phyloP scores from a whole-genome alignment of 371 early-diverging fungal species.

The Circinella minor region DNA sequence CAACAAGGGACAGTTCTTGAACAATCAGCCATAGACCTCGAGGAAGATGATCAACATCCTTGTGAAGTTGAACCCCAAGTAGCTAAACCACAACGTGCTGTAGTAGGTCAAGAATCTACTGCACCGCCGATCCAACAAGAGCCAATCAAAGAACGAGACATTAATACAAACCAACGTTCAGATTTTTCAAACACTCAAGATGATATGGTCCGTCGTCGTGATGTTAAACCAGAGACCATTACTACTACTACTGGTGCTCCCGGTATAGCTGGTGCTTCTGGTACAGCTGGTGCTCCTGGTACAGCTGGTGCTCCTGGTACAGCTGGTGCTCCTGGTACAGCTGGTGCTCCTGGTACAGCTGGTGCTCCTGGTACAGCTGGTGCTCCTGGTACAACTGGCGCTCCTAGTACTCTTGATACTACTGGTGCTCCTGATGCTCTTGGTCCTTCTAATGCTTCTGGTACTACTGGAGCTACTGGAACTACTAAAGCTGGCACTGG shows the following conservation, averaged over 20 bases:
- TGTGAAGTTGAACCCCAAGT: not conserved
- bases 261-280: no score
- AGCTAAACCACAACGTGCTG: constrained; percentile 17
- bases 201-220: not conserved
- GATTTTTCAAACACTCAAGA: not conserved
- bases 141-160: constrained; percentile 5
- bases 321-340: not conserved
- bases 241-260: no score
- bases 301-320: no score
- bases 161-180: constrained; percentile 8
- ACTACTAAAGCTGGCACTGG: not conserved
- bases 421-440: no score
- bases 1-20: not conserved
- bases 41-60: not conserved
- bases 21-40: not conserved
- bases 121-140: constrained; percentile 8
- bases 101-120: constrained; percentile 4
- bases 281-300: no score
- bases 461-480: no score
- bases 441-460: no score
- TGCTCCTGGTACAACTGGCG: no score
- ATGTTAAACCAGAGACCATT: no score
- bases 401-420: no score
- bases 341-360: not conserved
- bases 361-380: not conserved